Evolutionary conservation across 441 rosid genomes (phyloP).

Genomic region (Gossypium trilobum): DNA sequence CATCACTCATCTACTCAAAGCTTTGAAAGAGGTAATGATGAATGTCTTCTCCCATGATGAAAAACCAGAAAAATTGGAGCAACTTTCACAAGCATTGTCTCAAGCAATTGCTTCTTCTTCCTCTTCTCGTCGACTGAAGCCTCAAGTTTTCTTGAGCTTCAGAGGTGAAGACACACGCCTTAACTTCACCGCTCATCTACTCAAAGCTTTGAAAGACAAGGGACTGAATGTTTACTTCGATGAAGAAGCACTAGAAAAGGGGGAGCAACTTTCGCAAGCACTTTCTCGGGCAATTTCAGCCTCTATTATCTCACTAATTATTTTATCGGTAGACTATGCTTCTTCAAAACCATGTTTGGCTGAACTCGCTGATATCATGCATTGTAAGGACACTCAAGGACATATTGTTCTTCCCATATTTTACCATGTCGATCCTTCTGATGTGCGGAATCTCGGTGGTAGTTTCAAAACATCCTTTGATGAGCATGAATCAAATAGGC

Average conservation of each 20-base stretch:
- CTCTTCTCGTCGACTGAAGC: background rate
- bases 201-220: background rate
- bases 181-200: constrained; percentile 4
- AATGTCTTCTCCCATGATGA: too few species aligned
- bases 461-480: too few species aligned
- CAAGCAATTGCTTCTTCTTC: background rate
- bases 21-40: too few species aligned
- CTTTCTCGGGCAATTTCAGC: constrained; percentile 17
- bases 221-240: background rate
- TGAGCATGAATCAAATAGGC: too few species aligned
- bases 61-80: too few species aligned
- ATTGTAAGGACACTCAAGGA: background rate
- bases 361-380: constrained; percentile 17
- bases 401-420: constrained; percentile 20
- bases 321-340: constrained; percentile 21
- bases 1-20: too few species aligned
- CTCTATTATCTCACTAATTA: constrained; percentile 25
- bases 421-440: constrained; percentile 12
- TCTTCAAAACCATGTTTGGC: background rate
- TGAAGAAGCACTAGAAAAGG: background rate
- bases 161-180: background rate
- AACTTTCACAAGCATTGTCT: too few species aligned
- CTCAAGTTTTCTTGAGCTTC: constrained; percentile 9
- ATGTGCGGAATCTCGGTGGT: background rate
- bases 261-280: background rate